Evolutionary conservation across 805 yeast genomes (phyloP).

Genomic region (Monosporozyma solicola): DNA sequence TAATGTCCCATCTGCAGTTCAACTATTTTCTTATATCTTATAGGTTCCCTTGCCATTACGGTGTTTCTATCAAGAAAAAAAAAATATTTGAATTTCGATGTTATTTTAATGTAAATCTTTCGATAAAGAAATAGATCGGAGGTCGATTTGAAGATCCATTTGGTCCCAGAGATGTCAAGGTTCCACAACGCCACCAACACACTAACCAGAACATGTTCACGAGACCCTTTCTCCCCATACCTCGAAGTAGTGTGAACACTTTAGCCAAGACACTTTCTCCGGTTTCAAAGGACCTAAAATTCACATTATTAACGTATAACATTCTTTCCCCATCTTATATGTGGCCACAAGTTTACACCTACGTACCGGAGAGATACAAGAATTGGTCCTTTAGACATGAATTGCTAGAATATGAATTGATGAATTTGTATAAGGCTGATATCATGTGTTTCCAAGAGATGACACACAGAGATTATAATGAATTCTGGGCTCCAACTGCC

Average conservation of each 20-base stretch:
- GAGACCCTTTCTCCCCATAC: conserved; percentile 3
- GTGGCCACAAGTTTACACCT: conserved; percentile 49
- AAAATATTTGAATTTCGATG: neutral
- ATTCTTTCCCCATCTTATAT: conserved; percentile 46
- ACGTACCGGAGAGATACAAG: conserved; percentile 38
- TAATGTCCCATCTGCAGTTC: neutral
- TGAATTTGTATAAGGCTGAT: conserved; percentile 35
- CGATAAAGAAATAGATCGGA: neutral
- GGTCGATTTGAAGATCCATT: too few species aligned
- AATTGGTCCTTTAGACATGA: conserved; percentile 43
- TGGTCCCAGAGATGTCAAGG: too few species aligned
- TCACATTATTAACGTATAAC: conserved; percentile 37
- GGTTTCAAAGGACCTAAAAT: conserved; percentile 3
- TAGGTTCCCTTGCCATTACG: neutral
- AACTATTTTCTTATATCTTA: neutral
- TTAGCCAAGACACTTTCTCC: conserved; percentile 1
- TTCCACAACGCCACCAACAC: neutral
- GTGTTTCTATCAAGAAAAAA: too few species aligned
- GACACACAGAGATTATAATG: conserved; percentile 35
- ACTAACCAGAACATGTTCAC: conserved; percentile 1
- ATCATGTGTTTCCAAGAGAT: conserved; percentile 54
- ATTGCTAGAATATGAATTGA: conserved; percentile 32
- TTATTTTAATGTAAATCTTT: neutral
- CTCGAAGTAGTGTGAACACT: neutral
- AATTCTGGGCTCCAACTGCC: conserved; percentile 33